Conservation (phyloP, 345 rosid genomes). For the Gossypium raimondii region DNA sequence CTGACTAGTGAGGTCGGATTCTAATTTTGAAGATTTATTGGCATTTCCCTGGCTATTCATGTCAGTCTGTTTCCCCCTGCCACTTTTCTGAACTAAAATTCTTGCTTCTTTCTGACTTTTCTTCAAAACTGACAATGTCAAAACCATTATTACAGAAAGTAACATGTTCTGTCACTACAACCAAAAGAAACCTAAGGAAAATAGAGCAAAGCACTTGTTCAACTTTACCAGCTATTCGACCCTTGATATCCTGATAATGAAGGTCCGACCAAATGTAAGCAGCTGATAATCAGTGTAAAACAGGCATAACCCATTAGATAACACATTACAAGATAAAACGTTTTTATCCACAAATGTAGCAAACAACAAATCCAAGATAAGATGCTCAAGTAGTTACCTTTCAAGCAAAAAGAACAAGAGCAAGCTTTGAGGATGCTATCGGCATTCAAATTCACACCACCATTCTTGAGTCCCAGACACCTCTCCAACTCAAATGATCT, state of each 20-base stretch:
- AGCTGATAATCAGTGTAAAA: slow-evolving; percentile 45
- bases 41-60: slow-evolving; percentile 33
- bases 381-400: slow-evolving; percentile 40
- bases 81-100: slow-evolving; percentile 46
- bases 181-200: background rate
- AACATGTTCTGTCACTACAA: background rate
- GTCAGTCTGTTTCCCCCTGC: slow-evolving; percentile 40
- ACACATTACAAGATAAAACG: background rate
- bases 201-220: slow-evolving; percentile 3
- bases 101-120: slow-evolving; percentile 79
- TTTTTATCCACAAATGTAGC: background rate
- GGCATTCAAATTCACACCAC: slow-evolving; percentile 28
- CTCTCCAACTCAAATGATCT: slow-evolving; percentile 48
- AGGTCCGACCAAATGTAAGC: slow-evolving; percentile 92
- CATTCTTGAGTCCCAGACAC: slow-evolving; percentile 39
- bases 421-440: slow-evolving; percentile 56
- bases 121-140: slow-evolving; percentile 45
- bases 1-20: slow-evolving; percentile 51
- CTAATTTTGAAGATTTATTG: slow-evolving; percentile 42
- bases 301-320: slow-evolving; percentile 14
- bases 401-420: slow-evolving; percentile 78
- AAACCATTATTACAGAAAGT: background rate
- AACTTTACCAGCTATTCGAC: slow-evolving; percentile 60
- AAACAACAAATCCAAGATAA: background rate
- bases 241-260: slow-evolving; percentile 83